phyloP scores from a whole-genome alignment of 2,329 filamentous ascomycete genomes.

The Aureobasidium sp. region DNA sequence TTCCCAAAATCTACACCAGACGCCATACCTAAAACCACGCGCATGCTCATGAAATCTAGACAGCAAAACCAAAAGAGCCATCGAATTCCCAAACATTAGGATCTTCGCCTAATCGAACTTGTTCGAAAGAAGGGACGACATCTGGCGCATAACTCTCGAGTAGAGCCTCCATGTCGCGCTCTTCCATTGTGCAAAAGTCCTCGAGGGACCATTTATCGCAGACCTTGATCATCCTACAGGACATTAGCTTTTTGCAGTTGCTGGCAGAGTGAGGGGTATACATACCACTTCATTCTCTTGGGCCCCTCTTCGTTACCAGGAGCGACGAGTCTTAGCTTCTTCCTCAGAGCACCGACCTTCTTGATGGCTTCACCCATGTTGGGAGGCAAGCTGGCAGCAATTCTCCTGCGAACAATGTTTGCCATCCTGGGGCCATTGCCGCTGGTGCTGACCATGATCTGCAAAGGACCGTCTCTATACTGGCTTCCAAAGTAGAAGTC shows the following conservation, averaged over 20 bases:
- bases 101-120: conserved; percentile 33
- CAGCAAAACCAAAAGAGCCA: conserved; percentile 36
- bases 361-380: conserved; percentile 81
- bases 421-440: conserved; percentile 90
- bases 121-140: conserved; percentile 35
- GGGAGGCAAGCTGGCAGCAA: conserved; percentile 64
- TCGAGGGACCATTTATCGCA: conserved; percentile 82
- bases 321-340: conserved; percentile 68
- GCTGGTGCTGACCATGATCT: conserved; percentile 98
- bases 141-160: conserved; percentile 60
- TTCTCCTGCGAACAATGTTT: conserved; percentile 73
- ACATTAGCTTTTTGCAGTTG: background rate
- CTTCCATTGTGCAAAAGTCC: conserved; percentile 72
- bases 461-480: conserved; percentile 86
- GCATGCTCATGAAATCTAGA: background rate
- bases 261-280: conserved; percentile 11
- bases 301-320: conserved; percentile 65
- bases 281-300: conserved; percentile 83
- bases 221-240: conserved; percentile 75
- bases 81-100: conserved; percentile 32
- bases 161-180: conserved; percentile 74
- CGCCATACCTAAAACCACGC: background rate
- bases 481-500: conserved; percentile 98
- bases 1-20: background rate
- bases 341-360: conserved; percentile 71